Evolutionary conservation across 768 basidiomycete species (phyloP), one percentile per base, ranked within the genome.

Genomic region (Obba rivulosa): DNA sequence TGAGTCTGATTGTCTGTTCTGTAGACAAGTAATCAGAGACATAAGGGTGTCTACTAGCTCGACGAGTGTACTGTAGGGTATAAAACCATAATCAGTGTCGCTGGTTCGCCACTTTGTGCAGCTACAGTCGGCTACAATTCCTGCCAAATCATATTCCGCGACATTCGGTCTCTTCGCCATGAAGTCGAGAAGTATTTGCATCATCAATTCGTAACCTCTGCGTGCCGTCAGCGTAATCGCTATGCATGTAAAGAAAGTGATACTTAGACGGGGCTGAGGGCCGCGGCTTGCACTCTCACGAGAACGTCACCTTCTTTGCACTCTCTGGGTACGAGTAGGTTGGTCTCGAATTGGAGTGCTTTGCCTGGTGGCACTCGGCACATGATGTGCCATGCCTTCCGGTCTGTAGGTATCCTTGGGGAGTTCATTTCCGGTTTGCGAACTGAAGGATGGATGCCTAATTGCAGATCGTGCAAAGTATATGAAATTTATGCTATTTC

Each of bases 231-330:
- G 23, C 49, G n/a, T n/a, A 43, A 21, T 4, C 17, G 21, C 16
- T 31, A 44, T 28, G 13, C 10, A n/a, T 21, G 16, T 14, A 21
- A 4, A 34, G 41, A 36, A 8, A 25, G 18, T 2, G 17, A 24
- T 28, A 58, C 76, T 51, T 61, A 85, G 79, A 81, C 72, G 1
- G 85, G 85, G 57, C 90, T 91, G 35, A 88, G 67, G 0, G 83
- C 82, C 0, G 74, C 76, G 9, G 79, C 75, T 20, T 67, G 64
- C 3, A 82, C 69, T 47, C 70, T 69, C 43, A 84, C 68, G 14
- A 81, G 70, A 10, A 84, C 67, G 51, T 78, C 65, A 3, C 69
- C 74, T n/a, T 55, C 43, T 11, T 57, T 51, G 0, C 76, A 66
- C 11, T 65, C 60, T 3, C 49, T 51, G 1, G 74, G 63, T 11